These are phyloP conservation scores for Lactarius pseudohatsudake DNA, from an alignment of 768 basidiomycete species.

Conservation along the genomic window DNA sequence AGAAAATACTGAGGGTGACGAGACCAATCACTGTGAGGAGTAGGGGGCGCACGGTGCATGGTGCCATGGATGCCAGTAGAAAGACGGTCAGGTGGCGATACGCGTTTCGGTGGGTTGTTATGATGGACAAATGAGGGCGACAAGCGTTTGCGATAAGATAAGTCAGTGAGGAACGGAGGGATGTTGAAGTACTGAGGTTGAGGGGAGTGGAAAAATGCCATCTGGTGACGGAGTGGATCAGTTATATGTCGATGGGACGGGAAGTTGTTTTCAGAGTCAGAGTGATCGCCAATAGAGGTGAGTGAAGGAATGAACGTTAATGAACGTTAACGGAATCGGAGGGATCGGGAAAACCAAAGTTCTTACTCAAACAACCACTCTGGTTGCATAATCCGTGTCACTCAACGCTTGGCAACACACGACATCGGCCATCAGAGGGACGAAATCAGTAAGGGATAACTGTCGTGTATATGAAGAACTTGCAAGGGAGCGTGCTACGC, in stretches of 20 bases:
- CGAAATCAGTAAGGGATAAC: no score
- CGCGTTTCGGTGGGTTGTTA: background rate
- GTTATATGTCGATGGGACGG: background rate
- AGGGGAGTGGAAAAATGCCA: background rate
- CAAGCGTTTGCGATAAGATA: background rate
- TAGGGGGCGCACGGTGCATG: slow-evolving; percentile 1
- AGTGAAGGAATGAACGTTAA: no score
- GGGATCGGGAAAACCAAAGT: no score
- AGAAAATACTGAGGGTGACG: background rate
- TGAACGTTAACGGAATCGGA: no score
- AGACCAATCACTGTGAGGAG: background rate
- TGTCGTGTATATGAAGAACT: no score
- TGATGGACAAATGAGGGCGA: background rate
- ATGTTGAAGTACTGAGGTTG: background rate
- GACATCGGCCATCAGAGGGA: no score
- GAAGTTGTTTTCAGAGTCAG: no score
- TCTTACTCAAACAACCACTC: no score
- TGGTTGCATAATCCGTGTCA: no score
- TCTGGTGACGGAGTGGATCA: background rate
- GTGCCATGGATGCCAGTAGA: slow-evolving; percentile 7
- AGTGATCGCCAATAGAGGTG: no score
- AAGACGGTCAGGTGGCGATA: background rate
- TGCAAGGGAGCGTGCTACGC: slow-evolving; percentile 23
- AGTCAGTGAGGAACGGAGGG: background rate
- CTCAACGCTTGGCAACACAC: no score